These are phyloP conservation scores for Pseudogymnoascus sp. DNA, from an alignment of 2,329 filamentous ascomycete genomes.

Conservation along the genomic window DNA sequence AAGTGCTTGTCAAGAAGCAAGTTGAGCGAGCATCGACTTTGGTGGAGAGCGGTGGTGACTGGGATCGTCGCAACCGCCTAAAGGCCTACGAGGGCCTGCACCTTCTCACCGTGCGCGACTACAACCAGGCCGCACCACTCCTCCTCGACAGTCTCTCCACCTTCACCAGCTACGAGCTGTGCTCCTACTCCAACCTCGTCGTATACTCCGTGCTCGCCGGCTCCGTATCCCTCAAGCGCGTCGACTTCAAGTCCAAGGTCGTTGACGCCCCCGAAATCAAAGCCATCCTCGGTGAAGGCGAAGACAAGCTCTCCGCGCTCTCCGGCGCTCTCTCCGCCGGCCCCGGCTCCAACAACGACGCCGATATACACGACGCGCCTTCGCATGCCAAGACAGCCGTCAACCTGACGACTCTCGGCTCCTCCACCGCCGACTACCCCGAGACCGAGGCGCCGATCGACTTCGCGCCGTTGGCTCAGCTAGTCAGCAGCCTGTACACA, in stretches of 20 bases:
- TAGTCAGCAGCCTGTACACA: constrained; percentile 86
- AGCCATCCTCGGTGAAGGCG: constrained; percentile 82
- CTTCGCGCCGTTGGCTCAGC: constrained; percentile 76
- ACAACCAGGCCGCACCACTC: constrained; percentile 80
- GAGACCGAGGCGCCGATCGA: constrained; percentile 78
- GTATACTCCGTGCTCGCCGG: constrained; percentile 93
- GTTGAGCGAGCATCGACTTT: constrained; percentile 82
- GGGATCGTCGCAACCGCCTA: constrained; percentile 94
- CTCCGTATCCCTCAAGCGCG: constrained; percentile 86
- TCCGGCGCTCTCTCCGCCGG: constrained; percentile 74
- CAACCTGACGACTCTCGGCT: constrained; percentile 78
- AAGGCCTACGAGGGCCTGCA: constrained; percentile 98
- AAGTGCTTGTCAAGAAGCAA: constrained; percentile 84
- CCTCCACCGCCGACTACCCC: constrained; percentile 53
- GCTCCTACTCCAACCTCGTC: constrained; percentile 90
- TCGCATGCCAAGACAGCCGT: constrained; percentile 57
- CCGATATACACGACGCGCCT: constrained; percentile 43
- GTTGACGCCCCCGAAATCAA: constrained; percentile 98
- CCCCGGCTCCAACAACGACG: constrained; percentile 68
- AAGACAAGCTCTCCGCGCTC: constrained; percentile 78
- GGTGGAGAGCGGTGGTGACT: constrained; percentile 92
- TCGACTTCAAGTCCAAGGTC: constrained; percentile 98
- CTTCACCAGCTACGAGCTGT: constrained; percentile 97
- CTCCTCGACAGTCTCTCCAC: constrained; percentile 96
- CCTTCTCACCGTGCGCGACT: constrained; percentile 82